Base-by-base conservation (phyloP, 495 filamentous ascomycete genomes). In the Clohesyomyces aquaticus region DNA sequence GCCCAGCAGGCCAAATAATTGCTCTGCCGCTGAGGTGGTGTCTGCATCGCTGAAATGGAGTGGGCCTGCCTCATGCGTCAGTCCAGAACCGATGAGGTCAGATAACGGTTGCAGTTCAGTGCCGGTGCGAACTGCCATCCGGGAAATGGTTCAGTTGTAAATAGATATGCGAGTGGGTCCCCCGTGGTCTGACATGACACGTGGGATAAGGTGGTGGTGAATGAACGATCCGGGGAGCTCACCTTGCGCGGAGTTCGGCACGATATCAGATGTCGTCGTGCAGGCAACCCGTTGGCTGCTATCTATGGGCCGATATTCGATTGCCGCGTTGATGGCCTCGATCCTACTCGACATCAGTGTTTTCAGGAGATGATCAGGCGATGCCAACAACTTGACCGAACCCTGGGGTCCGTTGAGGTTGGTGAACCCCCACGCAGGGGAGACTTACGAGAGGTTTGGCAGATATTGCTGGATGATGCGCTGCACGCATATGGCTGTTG, bases 401-500 rank as follows among this genome's bases (percentile, higher is more conserved):
- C 14, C 32, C 32, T 38, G 6, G 6, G 14, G 6, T 38, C 32
- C 32, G 32, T 38, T 38, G 32, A 6, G 32, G 14, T n/a, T n/a
- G n/a, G n/a, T n/a, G n/a, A n/a, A n/a, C n/a, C n/a, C n/a, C 32
- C 32, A 38, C 32, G 14, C 32, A 6, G 32, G 32, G 32, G 32
- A 38, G 32, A 38, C 32, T 38, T 38, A 38, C 32, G 32, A 38
- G 14, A 38, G 32, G 14, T 38, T 38, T 14, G 32, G 32, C 32
- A 38, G 32, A 38, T 38, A 38, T 38, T 38, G 32, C 32, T 38
- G 32, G 32, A 38, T 38, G 32, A 38, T 38, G 32, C 32, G 32
- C 32, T 38, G 32, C 32, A 38, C 32, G 32, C 32, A 38, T 6
- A 38, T 38, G 14, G 32, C 32, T 38, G 32, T 6, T 38, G 32